Evolutionary conservation across 768 basidiomycete genomes (phyloP), one percentile per base, ranked within the genome.

Genomic region (Ephemerocybe angulata): DNA sequence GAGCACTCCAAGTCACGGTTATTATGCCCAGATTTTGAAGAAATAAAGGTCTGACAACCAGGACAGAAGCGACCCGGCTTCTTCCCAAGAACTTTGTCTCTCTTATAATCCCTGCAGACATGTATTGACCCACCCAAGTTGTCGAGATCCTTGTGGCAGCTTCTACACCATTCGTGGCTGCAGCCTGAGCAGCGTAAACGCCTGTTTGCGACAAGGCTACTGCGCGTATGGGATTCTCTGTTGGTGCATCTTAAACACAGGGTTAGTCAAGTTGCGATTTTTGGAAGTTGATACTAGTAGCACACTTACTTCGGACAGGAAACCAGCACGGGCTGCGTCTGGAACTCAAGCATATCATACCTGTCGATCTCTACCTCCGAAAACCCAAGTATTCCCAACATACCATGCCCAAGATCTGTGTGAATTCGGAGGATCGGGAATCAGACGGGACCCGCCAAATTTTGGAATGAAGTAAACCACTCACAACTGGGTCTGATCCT

Each of bases 271-370:
- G 50, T 19, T 15, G 19, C 17, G 25, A 2, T n/a, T 13, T 25
- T 27, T 27, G 6, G 31, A 40, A 28, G 28, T 15, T 33, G 7
- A 35, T 28, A 17, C 10, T 41, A 19, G 17, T 17, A 25, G 17
- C 12, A 35, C 17, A 53, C 52, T 3, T 22, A 53, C 52, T 31
- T 53, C 1, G 52, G 52, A 24, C 52, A 53, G 4, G 17, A 21
- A 22, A 41, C n/a, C 17, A 13, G 28, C 2, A 52, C 50, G 3
- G 50, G 50, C 38, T 25, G 24, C 24, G 50, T 40, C 31, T 42
- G 50, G 35, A 52, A 42, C 19, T 52, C 50, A 10, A 52, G 50
- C 38, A 13, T 10, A 6, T 24, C 13, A 11, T 40, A 41, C 28
- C 25, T 40, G 1, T 52, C 50, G 3, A 24, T 52, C 8, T 52